Percentiles rank a stretch among this genome's conserved stretches.
Evolutionary conservation across 2,329 filamentous ascomycete species (phyloP).

Genomic region (Hypoxylon sp.): DNA sequence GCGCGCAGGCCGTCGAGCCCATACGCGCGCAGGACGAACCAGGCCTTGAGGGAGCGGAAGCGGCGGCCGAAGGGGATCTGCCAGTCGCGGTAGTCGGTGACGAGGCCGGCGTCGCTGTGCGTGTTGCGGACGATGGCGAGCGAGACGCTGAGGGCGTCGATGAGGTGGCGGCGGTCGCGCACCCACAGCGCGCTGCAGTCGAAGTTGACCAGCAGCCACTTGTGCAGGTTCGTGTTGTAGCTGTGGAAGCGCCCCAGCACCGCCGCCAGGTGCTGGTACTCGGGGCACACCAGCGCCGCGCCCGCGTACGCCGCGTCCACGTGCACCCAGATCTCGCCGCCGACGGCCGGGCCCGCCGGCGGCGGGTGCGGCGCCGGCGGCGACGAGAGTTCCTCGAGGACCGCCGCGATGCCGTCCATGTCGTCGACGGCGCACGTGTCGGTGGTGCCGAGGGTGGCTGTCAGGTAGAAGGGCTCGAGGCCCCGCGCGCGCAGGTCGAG

Average conservation of each 20-base stretch:
- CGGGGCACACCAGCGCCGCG: conserved; percentile 80
- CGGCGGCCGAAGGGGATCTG: conserved; percentile 90
- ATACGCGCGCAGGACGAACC: conserved; percentile 89
- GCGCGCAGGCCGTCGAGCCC: conserved; percentile 77
- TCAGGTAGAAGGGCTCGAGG: conserved; percentile 86
- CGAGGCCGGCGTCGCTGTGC: conserved; percentile 80
- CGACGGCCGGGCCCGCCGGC: no score
- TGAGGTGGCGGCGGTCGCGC: conserved; percentile 77
- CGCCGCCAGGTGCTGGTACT: conserved; percentile 74
- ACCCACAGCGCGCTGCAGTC: conserved; percentile 85
- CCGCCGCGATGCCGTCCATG: conserved; percentile 70
- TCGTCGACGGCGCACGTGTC: conserved; percentile 88
- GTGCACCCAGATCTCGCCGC: conserved; percentile 82
- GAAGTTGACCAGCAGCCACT: conserved; percentile 95
- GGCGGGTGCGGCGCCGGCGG: no score
- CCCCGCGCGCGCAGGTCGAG: conserved; percentile 71
- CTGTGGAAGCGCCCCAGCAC: conserved; percentile 77
- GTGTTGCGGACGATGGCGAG: conserved; percentile 83
- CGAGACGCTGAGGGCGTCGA: conserved; percentile 78
- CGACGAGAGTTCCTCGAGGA: conserved; percentile 49
- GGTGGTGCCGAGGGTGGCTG: conserved; percentile 84
- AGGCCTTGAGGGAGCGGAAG: conserved; percentile 90
- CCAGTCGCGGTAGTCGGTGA: conserved; percentile 97
- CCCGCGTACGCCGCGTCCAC: conserved; percentile 94
- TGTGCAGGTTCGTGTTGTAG: conserved; percentile 97